These are phyloP conservation scores for Yamadazyma blattariae DNA, from an alignment of 1,139 yeast genomes.

Conservation along the genomic window DNA sequence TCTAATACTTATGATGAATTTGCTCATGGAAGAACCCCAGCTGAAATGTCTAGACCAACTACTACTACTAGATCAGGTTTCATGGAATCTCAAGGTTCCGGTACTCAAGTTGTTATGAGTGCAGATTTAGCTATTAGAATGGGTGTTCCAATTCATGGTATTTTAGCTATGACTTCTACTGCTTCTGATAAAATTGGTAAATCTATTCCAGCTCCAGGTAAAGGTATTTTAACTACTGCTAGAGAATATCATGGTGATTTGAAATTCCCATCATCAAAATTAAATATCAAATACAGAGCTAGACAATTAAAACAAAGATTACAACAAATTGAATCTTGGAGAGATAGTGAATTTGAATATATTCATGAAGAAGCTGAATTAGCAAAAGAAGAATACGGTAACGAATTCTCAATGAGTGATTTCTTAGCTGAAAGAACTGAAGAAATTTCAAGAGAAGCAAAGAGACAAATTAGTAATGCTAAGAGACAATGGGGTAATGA, in stretches of 20 bases:
- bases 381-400: constrained; percentile 68
- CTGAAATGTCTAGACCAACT: constrained; percentile 98
- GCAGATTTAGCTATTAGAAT: constrained; percentile 90
- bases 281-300: constrained; percentile 90
- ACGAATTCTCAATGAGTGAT: constrained; percentile 46
- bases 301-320: constrained; percentile 85
- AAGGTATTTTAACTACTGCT: constrained; percentile 97
- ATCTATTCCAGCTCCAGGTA: constrained; percentile 99
- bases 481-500: constrained; percentile 95
- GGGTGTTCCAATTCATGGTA: constrained; percentile 99
- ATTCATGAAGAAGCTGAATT: constrained; percentile 48
- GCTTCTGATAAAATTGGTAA: constrained; percentile 98
- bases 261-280: constrained; percentile 76
- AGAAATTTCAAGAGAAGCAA: constrained; percentile 83
- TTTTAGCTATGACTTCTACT: constrained; percentile 90
- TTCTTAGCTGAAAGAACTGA: constrained; percentile 82
- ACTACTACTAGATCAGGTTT: constrained; percentile 95
- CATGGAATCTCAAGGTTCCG: constrained; percentile 99
- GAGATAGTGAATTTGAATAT: constrained; percentile 70
- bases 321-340: constrained; percentile 78
- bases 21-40: constrained; percentile 95
- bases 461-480: constrained; percentile 83
- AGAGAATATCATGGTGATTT: constrained; percentile 85
- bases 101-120: constrained; percentile 94
- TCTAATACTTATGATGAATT: constrained; percentile 84